Conservation (phyloP, 305 asterid species). For the Withania somnifera region DNA sequence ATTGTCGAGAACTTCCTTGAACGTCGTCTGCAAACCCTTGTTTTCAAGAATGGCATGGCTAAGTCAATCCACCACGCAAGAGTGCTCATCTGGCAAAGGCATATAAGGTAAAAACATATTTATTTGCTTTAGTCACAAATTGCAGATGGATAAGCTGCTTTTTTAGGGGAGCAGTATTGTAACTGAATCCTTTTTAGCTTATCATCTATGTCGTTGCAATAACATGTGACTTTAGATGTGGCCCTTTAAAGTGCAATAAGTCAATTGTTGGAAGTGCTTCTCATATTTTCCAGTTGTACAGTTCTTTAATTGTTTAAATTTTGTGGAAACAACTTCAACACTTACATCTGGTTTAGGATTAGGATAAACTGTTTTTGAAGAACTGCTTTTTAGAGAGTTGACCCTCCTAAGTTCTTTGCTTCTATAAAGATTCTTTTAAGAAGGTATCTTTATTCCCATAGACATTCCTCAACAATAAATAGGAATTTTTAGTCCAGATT, state of each 20-base stretch:
- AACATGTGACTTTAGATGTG: background rate
- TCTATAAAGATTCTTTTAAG: background rate
- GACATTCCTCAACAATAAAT: background rate
- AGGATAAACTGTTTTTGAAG: too few species aligned
- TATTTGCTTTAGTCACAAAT: too few species aligned
- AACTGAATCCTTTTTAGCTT: background rate
- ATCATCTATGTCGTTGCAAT: background rate
- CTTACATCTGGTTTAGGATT: background rate
- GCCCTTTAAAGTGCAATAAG: background rate
- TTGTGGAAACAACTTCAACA: background rate
- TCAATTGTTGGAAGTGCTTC: background rate
- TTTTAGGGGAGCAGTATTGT: background rate
- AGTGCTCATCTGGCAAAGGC: slow-evolving; percentile 42
- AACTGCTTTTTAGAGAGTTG: too few species aligned
- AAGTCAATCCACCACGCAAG: slow-evolving; percentile 46
- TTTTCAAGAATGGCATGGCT: slow-evolving; percentile 42
- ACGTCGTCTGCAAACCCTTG: slow-evolving; percentile 41
- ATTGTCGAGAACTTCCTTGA: slow-evolving; percentile 44
- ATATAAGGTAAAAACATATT: slow-evolving; percentile 22
- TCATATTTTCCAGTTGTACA: background rate
- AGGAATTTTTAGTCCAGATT: background rate
- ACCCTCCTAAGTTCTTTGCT: background rate
- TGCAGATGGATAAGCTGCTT: background rate
- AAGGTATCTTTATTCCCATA: background rate
- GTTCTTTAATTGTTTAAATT: too few species aligned